These are phyloP conservation scores for Nephelium lappaceum DNA, from an alignment of 345 rosid genomes.

Conservation along the genomic window DNA sequence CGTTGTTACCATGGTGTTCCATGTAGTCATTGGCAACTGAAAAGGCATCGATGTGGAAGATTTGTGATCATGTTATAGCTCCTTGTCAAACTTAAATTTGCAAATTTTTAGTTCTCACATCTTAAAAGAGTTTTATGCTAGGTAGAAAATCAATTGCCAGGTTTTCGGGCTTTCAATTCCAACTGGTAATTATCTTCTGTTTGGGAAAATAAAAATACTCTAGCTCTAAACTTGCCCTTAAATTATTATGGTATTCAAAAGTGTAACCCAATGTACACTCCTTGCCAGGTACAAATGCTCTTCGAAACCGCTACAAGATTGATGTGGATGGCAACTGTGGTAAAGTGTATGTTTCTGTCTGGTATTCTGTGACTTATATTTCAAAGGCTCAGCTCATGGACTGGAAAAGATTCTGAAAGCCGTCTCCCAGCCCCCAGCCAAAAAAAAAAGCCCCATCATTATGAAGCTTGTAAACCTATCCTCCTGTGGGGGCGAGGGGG, in stretches of 20 bases:
- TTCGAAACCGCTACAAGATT: constrained; percentile 72
- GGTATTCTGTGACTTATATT: background rate
- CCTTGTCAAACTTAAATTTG: background rate
- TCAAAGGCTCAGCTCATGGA: background rate
- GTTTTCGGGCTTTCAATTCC: too few relatives aligned
- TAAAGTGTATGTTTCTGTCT: constrained; percentile 51
- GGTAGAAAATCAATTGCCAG: too few relatives aligned
- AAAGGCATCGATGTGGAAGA: background rate
- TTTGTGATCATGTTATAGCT: background rate
- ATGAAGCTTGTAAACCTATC: too few relatives aligned
- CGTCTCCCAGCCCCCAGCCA: background rate
- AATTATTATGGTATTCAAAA: background rate
- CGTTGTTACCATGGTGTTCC: background rate
- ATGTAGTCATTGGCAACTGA: background rate
- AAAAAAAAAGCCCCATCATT: too few relatives aligned
- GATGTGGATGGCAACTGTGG: constrained; percentile 56
- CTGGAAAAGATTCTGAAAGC: background rate
- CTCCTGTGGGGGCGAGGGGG: too few relatives aligned
- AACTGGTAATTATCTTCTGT: too few relatives aligned
- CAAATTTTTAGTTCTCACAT: background rate
- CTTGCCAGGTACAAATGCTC: constrained; percentile 53
- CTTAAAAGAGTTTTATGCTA: too few relatives aligned
- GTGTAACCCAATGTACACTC: constrained; percentile 9
- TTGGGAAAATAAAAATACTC: too few relatives aligned
- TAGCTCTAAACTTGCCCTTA: too few relatives aligned